Evolutionary conservation across 768 basidiomycete species (phyloP), one percentile per base, ranked within the genome.

Genomic region (Lentinula sp.): DNA sequence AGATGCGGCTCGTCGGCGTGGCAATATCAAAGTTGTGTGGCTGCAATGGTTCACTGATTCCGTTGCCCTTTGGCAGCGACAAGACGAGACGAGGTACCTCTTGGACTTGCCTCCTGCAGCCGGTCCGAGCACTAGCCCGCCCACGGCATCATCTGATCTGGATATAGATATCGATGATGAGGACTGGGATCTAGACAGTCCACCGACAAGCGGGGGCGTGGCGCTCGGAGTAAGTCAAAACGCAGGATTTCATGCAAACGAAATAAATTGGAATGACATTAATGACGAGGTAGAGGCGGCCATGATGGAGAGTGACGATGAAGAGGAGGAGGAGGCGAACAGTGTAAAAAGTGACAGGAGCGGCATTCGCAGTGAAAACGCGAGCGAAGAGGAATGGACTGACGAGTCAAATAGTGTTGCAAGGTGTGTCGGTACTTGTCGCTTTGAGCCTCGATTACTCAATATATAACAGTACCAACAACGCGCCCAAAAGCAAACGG

Each of bases 21-120:
- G 87, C 6, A 84, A 83, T 23, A 85, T 91, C 69, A 86, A 88
- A 70, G 85, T 98, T 62, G 93, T 98, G 18, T 91, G 91, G 85
- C 73, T 90, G 7, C 78, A 83, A 8, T 99, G 96, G 96, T 90
- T 98, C 68, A 86, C 84, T 36, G 91, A 95, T 70, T 93, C 89
- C 10, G 77, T 95, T 60, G 88, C 91, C n/a, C 77, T 87, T n/a
- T 98, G 96, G 94, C 75, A 75, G 57, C 84, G 85, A 59, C 88
- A 90, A 68, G 86, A 90, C 64, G 96, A 97, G 74, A 78, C 76
- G 1, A 81, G 81, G 2, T 96, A 94, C 75, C 75, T 91, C 45
- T 78, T 91, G 57, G 87, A 90, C 67, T 83, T 82, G 54, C 83
- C 82, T 18, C 73, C 80, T 46, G 72, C 71, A 43, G 69, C 76